Percentiles rank a stretch among this genome's conserved stretches.
phyloP scores from a whole-genome alignment of 2,329 filamentous ascomycete species.

The Thyridium curvatum region DNA sequence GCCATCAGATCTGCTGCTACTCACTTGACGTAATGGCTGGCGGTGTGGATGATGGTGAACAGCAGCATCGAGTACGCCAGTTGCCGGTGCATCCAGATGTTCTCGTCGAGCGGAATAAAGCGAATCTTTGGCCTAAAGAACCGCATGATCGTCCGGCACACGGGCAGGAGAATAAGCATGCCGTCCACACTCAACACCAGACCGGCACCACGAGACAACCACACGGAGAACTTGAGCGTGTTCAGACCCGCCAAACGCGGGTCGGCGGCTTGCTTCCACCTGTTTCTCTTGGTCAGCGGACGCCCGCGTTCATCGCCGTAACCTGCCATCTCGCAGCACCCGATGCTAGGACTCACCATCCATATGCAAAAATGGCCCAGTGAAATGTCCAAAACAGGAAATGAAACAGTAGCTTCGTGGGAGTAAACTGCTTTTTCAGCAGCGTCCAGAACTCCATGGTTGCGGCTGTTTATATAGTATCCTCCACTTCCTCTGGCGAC shows the following conservation, averaged over 20 bases:
- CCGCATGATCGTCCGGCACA: constrained; percentile 86
- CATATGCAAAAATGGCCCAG: constrained; percentile 70
- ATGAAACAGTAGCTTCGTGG: constrained; percentile 71
- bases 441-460: constrained; percentile 32
- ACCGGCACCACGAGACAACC: constrained; percentile 91
- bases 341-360: constrained; percentile 62
- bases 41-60: constrained; percentile 72
- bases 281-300: constrained; percentile 27
- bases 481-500: constrained; percentile 16
- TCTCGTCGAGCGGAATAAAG: constrained; percentile 92
- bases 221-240: constrained; percentile 78
- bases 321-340: neutral
- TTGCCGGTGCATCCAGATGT: constrained; percentile 93
- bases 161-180: constrained; percentile 83
- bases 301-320: neutral
- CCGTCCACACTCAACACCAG: constrained; percentile 78
- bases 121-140: constrained; percentile 79
- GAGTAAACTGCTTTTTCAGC: constrained; percentile 59
- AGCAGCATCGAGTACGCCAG: constrained; percentile 83
- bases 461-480: constrained; percentile 24
- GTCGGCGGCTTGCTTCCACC: constrained; percentile 73
- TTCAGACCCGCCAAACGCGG: constrained; percentile 70
- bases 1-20: constrained; percentile 16
- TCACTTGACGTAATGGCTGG: constrained; percentile 90
- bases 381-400: constrained; percentile 76